Conservation (phyloP, 331 rosid species). For the Arachis monticola region DNA sequence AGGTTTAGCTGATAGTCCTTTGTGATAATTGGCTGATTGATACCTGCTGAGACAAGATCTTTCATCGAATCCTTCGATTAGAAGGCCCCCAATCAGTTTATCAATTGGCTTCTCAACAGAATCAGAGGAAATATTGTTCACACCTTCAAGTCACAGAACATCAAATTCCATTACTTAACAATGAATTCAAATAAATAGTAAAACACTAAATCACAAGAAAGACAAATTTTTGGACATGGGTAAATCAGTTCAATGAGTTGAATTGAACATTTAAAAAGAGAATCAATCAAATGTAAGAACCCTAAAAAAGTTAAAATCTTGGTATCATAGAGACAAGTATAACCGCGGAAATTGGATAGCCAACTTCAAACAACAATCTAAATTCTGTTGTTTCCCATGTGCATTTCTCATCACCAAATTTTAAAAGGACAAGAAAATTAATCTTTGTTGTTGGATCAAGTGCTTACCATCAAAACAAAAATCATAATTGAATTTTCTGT, state of each 20-base stretch:
- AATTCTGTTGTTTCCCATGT: neutral
- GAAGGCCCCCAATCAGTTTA: conserved; percentile 65
- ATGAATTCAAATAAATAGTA: conserved; percentile 11
- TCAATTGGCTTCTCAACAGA: conserved; percentile 46
- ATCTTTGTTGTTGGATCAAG: neutral
- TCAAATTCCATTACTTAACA: conserved; percentile 29
- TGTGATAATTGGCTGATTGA: conserved; percentile 56
- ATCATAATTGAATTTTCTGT: too few species aligned
- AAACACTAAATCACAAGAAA: neutral
- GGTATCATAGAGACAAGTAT: neutral
- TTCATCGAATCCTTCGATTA: conserved; percentile 63
- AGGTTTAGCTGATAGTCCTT: conserved; percentile 51
- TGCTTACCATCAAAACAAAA: too few species aligned
- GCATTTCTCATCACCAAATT: neutral
- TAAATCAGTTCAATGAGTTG: neutral
- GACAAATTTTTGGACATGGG: neutral
- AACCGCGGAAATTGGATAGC: too few species aligned
- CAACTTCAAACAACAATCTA: conserved; percentile 13
- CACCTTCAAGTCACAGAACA: conserved; percentile 42
- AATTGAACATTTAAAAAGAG: neutral
- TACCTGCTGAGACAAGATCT: conserved; percentile 76
- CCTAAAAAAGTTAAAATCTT: conserved; percentile 10
- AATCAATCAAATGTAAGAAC: conserved; percentile 6
- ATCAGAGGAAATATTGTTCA: conserved; percentile 33
- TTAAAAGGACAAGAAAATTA: neutral